Evolutionary conservation across 2,329 filamentous ascomycete species (phyloP).

Genomic region (Botrytis pseudocinerea): DNA sequence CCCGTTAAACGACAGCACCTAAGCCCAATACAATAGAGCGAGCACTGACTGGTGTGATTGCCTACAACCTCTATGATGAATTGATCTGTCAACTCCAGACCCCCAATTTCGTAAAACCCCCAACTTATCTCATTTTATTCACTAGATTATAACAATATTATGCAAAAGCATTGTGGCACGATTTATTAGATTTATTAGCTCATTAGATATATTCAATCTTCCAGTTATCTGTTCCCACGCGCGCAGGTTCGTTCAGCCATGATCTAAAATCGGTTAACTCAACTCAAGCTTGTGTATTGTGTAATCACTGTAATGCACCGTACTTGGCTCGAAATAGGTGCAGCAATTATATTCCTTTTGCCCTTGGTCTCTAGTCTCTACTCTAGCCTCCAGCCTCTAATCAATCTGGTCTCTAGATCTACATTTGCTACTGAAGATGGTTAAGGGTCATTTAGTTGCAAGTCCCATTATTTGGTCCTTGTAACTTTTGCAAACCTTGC

Average conservation of each 20-base stretch:
- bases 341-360: not conserved
- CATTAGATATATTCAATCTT: not conserved
- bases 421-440: conserved; percentile 20
- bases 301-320: not conserved
- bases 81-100: conserved; percentile 8
- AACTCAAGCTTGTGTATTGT: conserved; percentile 6
- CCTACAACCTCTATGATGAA: not conserved
- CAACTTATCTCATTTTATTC: not conserved
- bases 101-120: not conserved
- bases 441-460: conserved; percentile 17
- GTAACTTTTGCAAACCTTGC: conserved; percentile 23
- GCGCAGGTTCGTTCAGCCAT: not conserved
- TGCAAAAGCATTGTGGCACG: not conserved
- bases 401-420: conserved; percentile 12
- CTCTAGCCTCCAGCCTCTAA: not conserved
- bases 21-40: not conserved
- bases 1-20: conserved; percentile 1
- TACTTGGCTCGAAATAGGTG: not conserved
- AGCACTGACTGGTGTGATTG: conserved; percentile 1
- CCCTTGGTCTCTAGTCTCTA: not conserved
- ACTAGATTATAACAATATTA: not conserved
- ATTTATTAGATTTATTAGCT: not conserved
- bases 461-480: conserved; percentile 23
- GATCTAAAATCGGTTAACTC: not conserved
- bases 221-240: not conserved